phyloP scores from a whole-genome alignment of 2,329 filamentous ascomycete genomes.

The Triangularia setosa region DNA sequence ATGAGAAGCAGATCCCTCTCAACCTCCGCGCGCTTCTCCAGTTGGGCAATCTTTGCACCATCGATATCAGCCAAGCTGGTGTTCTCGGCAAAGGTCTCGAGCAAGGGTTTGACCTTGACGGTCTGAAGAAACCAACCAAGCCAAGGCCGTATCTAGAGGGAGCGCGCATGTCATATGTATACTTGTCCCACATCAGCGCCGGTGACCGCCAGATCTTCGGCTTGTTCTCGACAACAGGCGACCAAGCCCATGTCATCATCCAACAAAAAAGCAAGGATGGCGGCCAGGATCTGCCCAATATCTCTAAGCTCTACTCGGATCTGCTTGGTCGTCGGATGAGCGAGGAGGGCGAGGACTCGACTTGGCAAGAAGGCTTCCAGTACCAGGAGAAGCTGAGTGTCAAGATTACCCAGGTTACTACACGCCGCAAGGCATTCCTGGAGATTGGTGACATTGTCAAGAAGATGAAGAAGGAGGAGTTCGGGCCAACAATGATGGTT shows the following conservation, averaged over 20 bases:
- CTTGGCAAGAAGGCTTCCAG: constrained; percentile 75
- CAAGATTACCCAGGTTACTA: constrained; percentile 82
- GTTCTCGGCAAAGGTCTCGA: constrained; percentile 91
- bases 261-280: constrained; percentile 76
- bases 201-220: constrained; percentile 93
- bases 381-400: constrained; percentile 87
- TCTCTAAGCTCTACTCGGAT: constrained; percentile 83
- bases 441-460: constrained; percentile 86
- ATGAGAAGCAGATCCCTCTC: constrained; percentile 88
- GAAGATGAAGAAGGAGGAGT: constrained; percentile 83
- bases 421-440: constrained; percentile 80
- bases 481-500: constrained; percentile 74
- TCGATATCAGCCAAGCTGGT: constrained; percentile 85
- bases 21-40: constrained; percentile 83
- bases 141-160: constrained; percentile 68
- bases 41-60: constrained; percentile 85
- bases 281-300: constrained; percentile 79
- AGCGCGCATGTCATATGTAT: constrained; percentile 75
- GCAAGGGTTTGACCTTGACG: constrained; percentile 82
- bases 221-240: constrained; percentile 77
- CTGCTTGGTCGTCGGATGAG: constrained; percentile 59
- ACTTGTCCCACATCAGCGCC: constrained; percentile 86
- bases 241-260: constrained; percentile 83
- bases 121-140: constrained; percentile 66
- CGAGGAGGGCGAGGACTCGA: constrained; percentile 62